A percentile compares a stretch with the other conserved stretches of the same genome.
phyloP scores from a whole-genome alignment of 208 protist species.

The Porcisia deanei region DNA sequence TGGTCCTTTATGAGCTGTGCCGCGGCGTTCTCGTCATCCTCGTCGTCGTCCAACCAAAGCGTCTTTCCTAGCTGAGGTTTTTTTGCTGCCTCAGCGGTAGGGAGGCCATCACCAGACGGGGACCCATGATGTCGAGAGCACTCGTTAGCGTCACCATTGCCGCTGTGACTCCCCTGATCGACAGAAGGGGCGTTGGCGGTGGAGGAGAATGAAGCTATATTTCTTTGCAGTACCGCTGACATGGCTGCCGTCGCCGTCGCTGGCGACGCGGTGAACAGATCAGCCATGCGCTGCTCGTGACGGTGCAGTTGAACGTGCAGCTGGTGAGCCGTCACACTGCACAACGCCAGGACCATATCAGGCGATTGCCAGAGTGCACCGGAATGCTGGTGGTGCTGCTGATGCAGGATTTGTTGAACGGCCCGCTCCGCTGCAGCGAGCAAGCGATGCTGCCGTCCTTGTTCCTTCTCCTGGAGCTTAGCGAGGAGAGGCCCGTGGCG shows the following conservation, averaged over 20 bases:
- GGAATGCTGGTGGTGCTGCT: conserved; percentile 12
- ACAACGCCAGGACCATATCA: conserved; percentile 18
- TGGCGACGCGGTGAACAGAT: background rate
- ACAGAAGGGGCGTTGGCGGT: background rate
- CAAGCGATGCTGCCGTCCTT: conserved; percentile 25
- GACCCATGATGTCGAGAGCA: background rate
- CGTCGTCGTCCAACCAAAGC: conserved; percentile 7
- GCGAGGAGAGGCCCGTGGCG: background rate
- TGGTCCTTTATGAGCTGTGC: background rate
- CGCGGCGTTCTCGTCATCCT: background rate
- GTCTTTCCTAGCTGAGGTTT: background rate
- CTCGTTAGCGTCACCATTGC: background rate
- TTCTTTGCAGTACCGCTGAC: background rate
- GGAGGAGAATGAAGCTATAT: background rate
- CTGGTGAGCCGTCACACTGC: conserved; percentile 20
- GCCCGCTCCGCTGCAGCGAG: conserved; percentile 24
- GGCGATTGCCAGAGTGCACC: conserved; percentile 16
- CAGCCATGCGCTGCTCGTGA: conserved; percentile 9
- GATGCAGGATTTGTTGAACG: conserved; percentile 18
- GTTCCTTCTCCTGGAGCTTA: conserved; percentile 5
- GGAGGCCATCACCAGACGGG: background rate
- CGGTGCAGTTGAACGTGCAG: conserved; percentile 20
- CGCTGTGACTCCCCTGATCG: background rate
- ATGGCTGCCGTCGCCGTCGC: background rate
- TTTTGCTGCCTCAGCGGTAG: background rate